Evolutionary conservation across 495 filamentous ascomycete species (phyloP).

Genomic region (Aspergillus campestris): DNA sequence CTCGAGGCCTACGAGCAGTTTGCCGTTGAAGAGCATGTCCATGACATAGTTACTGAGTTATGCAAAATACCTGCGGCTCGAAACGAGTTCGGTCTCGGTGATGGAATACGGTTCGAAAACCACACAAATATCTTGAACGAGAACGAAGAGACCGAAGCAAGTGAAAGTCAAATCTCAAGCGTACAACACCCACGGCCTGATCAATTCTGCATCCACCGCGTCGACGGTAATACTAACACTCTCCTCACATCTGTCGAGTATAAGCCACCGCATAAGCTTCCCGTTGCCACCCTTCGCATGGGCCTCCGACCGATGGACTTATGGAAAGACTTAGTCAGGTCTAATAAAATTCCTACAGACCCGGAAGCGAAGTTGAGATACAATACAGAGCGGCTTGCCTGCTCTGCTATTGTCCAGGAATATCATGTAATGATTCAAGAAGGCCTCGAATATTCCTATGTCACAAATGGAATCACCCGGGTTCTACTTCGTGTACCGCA

Average conservation of each 20-base stretch:
- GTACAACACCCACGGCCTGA: slow-evolving; percentile 9
- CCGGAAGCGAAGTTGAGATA: slow-evolving; percentile 14
- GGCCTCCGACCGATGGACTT: slow-evolving; percentile 21
- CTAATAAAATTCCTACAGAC: slow-evolving; percentile 7
- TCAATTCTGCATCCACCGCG: slow-evolving; percentile 19
- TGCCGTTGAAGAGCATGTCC: slow-evolving; percentile 23
- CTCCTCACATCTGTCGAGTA: slow-evolving; percentile 25
- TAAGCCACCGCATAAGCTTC: slow-evolving; percentile 31
- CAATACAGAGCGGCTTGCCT: slow-evolving; percentile 10
- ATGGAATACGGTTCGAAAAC: slow-evolving; percentile 22
- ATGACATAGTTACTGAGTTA: slow-evolving; percentile 20
- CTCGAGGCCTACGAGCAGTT: slow-evolving; percentile 22
- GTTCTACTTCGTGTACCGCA: slow-evolving; percentile 26
- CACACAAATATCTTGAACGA: slow-evolving; percentile 20
- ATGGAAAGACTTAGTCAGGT: slow-evolving; percentile 15
- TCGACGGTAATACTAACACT: slow-evolving; percentile 12
- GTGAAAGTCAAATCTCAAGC: slow-evolving; percentile 1
- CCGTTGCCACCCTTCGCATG: slow-evolving; percentile 19
- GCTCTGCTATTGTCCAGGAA: slow-evolving; percentile 12
- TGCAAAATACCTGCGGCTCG: slow-evolving; percentile 22
- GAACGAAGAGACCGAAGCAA: neutral
- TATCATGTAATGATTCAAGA: slow-evolving; percentile 23
- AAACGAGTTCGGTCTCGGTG: slow-evolving; percentile 15
- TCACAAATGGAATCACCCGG: slow-evolving; percentile 21
- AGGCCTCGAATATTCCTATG: slow-evolving; percentile 20